phyloP scores from a whole-genome alignment of 2,329 filamentous ascomycete genomes.

The Kalmusia sp. region DNA sequence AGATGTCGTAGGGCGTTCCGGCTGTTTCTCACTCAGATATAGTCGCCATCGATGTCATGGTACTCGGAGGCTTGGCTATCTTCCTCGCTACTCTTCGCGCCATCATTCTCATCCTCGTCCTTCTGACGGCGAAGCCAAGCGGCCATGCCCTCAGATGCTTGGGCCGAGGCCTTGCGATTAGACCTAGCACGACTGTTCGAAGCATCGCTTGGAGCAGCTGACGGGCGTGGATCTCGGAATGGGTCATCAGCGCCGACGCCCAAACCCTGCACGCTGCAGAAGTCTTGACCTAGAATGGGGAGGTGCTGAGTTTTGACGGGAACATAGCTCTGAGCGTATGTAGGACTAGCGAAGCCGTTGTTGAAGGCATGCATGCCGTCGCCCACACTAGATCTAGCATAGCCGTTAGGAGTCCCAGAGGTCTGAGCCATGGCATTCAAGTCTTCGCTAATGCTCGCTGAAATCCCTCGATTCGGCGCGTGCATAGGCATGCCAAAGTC shows the following conservation, averaged over 20 bases:
- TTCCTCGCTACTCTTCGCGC: constrained; percentile 2
- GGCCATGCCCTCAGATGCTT: constrained; percentile 8
- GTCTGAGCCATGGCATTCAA: background rate
- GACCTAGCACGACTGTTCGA: constrained; percentile 2
- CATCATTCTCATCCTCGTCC: constrained; percentile 1
- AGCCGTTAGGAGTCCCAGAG: background rate
- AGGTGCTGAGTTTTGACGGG: background rate
- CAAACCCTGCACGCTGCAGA: too few species aligned
- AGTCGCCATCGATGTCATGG: background rate
- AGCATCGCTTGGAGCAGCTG: background rate
- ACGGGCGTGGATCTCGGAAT: background rate
- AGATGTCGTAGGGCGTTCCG: too few species aligned
- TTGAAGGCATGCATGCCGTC: background rate
- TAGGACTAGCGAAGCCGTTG: background rate
- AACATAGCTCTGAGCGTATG: background rate
- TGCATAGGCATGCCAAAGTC: too few species aligned
- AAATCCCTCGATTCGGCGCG: too few species aligned
- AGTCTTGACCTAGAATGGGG: background rate
- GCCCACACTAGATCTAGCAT: background rate
- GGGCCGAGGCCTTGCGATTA: constrained; percentile 9
- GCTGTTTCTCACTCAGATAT: constrained; percentile 3
- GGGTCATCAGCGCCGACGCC: too few species aligned
- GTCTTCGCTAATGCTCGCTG: background rate
- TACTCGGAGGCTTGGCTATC: constrained; percentile 13
- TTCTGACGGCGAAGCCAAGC: constrained; percentile 2